These are phyloP conservation scores for Lipomyces oligophaga DNA, from an alignment of 805 yeast genomes.

Conservation along the genomic window DNA sequence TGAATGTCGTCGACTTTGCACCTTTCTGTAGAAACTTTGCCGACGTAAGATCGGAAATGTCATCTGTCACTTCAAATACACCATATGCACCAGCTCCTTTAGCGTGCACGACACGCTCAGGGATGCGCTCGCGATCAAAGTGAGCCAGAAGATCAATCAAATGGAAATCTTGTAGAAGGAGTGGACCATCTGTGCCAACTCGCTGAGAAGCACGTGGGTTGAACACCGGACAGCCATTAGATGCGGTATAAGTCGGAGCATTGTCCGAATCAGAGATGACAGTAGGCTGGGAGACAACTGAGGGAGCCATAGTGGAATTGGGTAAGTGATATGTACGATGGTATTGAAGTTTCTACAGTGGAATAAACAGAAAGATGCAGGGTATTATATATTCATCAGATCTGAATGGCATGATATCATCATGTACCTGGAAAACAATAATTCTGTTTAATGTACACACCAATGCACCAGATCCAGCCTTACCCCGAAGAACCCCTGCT, in stretches of 20 bases:
- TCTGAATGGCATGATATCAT: neutral
- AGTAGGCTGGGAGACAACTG: constrained; percentile 9
- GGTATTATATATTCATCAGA: neutral
- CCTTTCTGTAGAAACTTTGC: constrained; percentile 66
- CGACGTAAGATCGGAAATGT: constrained; percentile 48
- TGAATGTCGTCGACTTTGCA: constrained; percentile 65
- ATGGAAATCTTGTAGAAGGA: constrained; percentile 56
- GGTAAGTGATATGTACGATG: neutral
- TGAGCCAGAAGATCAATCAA: constrained; percentile 55
- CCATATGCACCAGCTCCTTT: constrained; percentile 65
- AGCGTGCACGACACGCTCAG: constrained; percentile 67
- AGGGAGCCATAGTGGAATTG: constrained; percentile 11
- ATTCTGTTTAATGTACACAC: no score
- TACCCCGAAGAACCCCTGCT: no score
- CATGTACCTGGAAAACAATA: no score
- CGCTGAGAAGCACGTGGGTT: constrained; percentile 55
- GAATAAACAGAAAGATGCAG: neutral
- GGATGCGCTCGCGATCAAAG: constrained; percentile 61
- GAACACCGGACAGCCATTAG: constrained; percentile 54
- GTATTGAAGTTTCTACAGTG: neutral
- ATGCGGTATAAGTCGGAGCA: constrained; percentile 42
- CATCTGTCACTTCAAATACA: constrained; percentile 56
- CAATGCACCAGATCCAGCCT: no score
- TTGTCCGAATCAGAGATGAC: constrained; percentile 7
- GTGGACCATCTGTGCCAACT: constrained; percentile 54